Conservation (phyloP, 2,329 filamentous ascomycete genomes). For the Niveomyces coronatus region DNA sequence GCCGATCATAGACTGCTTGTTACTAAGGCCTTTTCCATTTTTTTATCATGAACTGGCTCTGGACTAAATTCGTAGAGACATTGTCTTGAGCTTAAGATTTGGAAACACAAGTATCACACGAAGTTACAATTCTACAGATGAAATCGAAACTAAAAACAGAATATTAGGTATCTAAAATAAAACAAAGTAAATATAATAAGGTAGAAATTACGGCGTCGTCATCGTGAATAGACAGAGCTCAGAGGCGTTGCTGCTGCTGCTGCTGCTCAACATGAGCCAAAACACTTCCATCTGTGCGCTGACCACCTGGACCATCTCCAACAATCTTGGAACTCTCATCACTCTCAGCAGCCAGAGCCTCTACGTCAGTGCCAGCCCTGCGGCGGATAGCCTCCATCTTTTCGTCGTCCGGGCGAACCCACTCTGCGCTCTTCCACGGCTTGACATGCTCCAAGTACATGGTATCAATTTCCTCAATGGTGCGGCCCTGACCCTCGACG, state of each 20-base stretch:
- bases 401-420: slow-evolving; percentile 34
- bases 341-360: slow-evolving; percentile 12
- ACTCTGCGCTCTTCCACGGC: slow-evolving; percentile 51
- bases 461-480: slow-evolving; percentile 69
- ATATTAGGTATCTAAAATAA: too few species aligned
- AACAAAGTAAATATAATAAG: too few species aligned
- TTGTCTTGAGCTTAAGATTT: too few species aligned
- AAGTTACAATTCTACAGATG: too few species aligned
- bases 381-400: slow-evolving; percentile 32
- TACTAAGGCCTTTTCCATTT: too few species aligned
- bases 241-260: too few species aligned
- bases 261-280: slow-evolving; percentile 5
- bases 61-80: too few species aligned
- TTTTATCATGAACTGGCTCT: too few species aligned
- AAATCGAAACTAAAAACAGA: too few species aligned
- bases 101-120: too few species aligned
- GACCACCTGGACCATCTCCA: slow-evolving; percentile 2
- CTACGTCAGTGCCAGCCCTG: slow-evolving; percentile 30
- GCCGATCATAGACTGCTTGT: too few species aligned
- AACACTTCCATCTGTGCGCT: slow-evolving; percentile 4
- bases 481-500: slow-evolving; percentile 61
- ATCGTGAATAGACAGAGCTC: too few species aligned
- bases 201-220: background rate
- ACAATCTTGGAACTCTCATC: slow-evolving; percentile 8
- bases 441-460: slow-evolving; percentile 60